Evolutionary conservation across 2,329 filamentous ascomycete species (phyloP).

Genomic region (Xylariaceae sp.): DNA sequence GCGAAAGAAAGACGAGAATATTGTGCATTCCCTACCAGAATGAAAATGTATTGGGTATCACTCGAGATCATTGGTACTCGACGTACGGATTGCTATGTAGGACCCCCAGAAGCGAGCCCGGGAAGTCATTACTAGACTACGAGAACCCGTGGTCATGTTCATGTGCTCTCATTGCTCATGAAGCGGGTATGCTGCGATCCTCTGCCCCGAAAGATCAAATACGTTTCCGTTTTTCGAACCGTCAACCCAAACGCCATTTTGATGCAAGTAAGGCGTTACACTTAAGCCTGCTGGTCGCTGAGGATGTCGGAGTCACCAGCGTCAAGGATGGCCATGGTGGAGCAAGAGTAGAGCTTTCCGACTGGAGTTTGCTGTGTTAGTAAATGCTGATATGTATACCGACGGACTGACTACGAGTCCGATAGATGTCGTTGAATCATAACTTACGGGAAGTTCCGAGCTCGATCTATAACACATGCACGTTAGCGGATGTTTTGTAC

Average conservation of each 20-base stretch:
- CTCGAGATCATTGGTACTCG: slow-evolving; percentile 22
- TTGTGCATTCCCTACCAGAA: slow-evolving; percentile 1
- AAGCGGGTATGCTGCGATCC: slow-evolving; percentile 8
- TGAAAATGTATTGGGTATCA: slow-evolving; percentile 30
- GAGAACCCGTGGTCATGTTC: slow-evolving; percentile 11
- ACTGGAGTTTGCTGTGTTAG: slow-evolving; percentile 46
- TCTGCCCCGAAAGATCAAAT: slow-evolving; percentile 16
- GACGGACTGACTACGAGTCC: not conserved
- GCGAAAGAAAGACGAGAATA: not conserved
- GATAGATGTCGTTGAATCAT: not conserved
- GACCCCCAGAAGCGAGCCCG: slow-evolving; percentile 8
- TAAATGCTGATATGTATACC: not conserved
- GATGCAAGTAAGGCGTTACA: slow-evolving; percentile 19
- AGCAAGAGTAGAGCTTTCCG: slow-evolving; percentile 98
- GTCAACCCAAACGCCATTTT: slow-evolving; percentile 30
- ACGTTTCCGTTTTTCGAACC: slow-evolving; percentile 26
- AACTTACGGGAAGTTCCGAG: slow-evolving; percentile 61
- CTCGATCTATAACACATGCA: slow-evolving; percentile 66
- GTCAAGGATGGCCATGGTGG: slow-evolving; percentile 94
- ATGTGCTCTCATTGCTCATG: slow-evolving; percentile 15
- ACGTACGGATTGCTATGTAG: slow-evolving; percentile 14
- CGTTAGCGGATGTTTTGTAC: slow-evolving; percentile 58
- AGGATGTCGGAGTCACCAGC: slow-evolving; percentile 98
- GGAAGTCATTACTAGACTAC: slow-evolving; percentile 15
- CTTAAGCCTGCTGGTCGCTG: slow-evolving; percentile 64